phyloP scores from a whole-genome alignment of 2,329 filamentous ascomycete species.

The Alternaria conjuncta region DNA sequence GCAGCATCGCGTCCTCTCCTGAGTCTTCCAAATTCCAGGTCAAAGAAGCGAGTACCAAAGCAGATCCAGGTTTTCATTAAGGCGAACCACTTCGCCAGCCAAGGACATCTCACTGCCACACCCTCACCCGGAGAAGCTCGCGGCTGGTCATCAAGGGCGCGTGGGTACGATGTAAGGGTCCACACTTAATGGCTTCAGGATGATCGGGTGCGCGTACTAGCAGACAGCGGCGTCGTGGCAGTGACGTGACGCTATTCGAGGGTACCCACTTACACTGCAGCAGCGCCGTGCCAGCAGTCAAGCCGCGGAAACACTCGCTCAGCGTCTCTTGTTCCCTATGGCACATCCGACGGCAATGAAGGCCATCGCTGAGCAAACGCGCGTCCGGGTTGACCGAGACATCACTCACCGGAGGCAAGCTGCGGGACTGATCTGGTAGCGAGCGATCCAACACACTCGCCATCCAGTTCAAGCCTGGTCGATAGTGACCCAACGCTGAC shows the following conservation, averaged over 20 bases:
- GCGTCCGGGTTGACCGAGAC: constrained; percentile 9
- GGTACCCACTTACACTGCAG: neutral
- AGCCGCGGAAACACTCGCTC: neutral
- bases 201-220: neutral
- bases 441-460: constrained; percentile 8
- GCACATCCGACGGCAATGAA: neutral
- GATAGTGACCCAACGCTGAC: constrained; percentile 9
- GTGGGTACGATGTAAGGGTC: neutral
- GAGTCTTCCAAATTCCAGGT: neutral
- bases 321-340: neutral
- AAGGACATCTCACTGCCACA: neutral
- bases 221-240: neutral
- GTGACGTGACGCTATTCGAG: neutral
- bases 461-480: constrained; percentile 2
- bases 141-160: neutral
- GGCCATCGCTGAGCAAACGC: neutral
- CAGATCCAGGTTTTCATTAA: neutral
- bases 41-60: neutral
- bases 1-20: neutral
- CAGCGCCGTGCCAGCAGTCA: neutral
- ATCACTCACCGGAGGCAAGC: neutral
- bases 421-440: constrained; percentile 11
- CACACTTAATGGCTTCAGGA: neutral
- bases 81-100: neutral
- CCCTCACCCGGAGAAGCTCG: neutral